Evolutionary conservation across 352 stramenopile species (phyloP), one percentile per base, ranked within the genome.

Genomic region (Phytophthora hibernalis): DNA sequence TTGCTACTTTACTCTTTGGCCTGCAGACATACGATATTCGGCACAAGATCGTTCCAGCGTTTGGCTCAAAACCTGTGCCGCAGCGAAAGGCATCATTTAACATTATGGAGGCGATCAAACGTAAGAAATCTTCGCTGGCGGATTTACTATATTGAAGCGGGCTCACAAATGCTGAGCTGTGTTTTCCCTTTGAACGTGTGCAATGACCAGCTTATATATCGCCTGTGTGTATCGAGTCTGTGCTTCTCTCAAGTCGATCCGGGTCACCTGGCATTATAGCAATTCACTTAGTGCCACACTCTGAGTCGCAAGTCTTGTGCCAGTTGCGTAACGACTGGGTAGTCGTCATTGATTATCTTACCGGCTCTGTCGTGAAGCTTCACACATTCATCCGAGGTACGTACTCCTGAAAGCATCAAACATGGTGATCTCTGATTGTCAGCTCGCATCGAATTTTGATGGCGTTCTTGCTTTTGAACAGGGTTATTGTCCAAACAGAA

Each of bases 291-390:
- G 18, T 74, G 3, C 82, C 65, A 1, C 63, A 72, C 15, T 81
- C 64, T 0, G 65, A 61, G 12, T 80, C 71, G 0, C 74, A 88
- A 45, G 55, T 91, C 18, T 48, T 91, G 12, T 84, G 81, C 54
- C 83, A 93, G 37, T 65, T 93, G 7, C 78, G 80, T 9, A 93
- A 91, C 38, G 83, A 92, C 59, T 93, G 85, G 85, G 57, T 91
- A 16, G 70, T 90, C 20, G 65, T 87, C 11, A 42, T 91, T 5
- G 85, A 93, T 51, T 76, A 76, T 22, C 51, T 80, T 11, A 53
- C 33, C 20, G 68, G 75, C 9, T 51, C 55, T 0, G 54, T 89
- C 22, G n/a, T 79, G 16, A 89, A 89, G 59, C 61, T 91, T 4
- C 79, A 90, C 48, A 89, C 81, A 4, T 81, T 83, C 24, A 51